These are phyloP conservation scores for Talaromyces trachyspermus DNA, from an alignment of 495 filamentous ascomycete species.

Conservation along the genomic window DNA sequence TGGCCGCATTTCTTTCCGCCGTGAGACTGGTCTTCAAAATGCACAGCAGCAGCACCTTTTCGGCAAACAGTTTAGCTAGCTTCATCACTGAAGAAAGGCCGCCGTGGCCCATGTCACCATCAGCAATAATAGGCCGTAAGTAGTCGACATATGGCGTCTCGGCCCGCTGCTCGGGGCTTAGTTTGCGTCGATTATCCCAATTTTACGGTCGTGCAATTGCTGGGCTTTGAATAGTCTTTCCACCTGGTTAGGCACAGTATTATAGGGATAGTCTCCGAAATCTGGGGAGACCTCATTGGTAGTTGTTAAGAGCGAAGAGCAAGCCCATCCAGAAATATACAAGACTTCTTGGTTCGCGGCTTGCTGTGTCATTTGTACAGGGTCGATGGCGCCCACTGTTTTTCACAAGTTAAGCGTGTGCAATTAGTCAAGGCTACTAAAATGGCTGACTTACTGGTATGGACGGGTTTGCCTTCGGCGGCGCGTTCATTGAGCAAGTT, in stretches of 20 bases:
- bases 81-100: constrained; percentile 90
- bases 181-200: constrained; percentile 72
- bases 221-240: constrained; percentile 94
- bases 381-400: constrained; percentile 95
- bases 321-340: constrained; percentile 96
- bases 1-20: constrained; percentile 99
- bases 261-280: constrained; percentile 98
- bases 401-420: too few species aligned
- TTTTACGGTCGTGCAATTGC: constrained; percentile 92
- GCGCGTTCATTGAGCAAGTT: constrained; percentile 72
- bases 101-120: constrained; percentile 92
- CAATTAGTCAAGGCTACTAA: background rate
- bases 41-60: constrained; percentile 92
- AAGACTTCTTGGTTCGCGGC: constrained; percentile 91
- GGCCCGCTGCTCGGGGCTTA: constrained; percentile 63
- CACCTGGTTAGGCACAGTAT: constrained; percentile 97
- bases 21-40: constrained; percentile 96
- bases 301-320: constrained; percentile 80
- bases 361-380: constrained; percentile 98
- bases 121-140: constrained; percentile 90
- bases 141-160: constrained; percentile 83
- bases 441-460: constrained; percentile 71
- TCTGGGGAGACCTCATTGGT: constrained; percentile 97
- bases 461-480: constrained; percentile 73
- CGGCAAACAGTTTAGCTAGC: constrained; percentile 96